Base-by-base conservation (phyloP, 2,329 filamentous ascomycete genomes). In the Sarocladium brachiariae region DNA sequence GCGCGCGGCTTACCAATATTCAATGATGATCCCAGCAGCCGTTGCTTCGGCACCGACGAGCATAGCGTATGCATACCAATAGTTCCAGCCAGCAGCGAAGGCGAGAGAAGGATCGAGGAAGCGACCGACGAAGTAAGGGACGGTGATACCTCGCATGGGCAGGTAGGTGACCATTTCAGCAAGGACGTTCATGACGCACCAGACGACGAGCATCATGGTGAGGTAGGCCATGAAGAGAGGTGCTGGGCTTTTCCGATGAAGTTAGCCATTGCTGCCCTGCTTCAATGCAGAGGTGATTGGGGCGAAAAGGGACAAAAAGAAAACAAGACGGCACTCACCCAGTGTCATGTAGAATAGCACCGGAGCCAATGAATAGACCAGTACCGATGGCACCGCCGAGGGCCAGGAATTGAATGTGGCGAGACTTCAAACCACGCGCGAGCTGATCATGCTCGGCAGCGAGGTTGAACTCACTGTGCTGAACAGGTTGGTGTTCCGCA, bases 281-380 rank as follows among this genome's bases (percentile, higher is more conserved):
- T n/a, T n/a, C n/a, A n/a, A n/a, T n/a, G n/a, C n/a, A n/a, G n/a
- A n/a, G n/a, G n/a, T n/a, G n/a, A n/a, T n/a, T n/a, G n/a, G n/a
- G n/a, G n/a, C n/a, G n/a, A n/a, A n/a, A n/a, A n/a, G n/a, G n/a
- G n/a, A n/a, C n/a, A n/a, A 19, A 21, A 4, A 7, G 43, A 4
- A 8, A 7, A 9, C 3, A 33, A n/a, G 14, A 11, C 21, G 27
- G 18, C 16, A 11, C 39, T 43, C 27, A 47, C 2, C 82, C 82
- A 24, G 76, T 74, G 9, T 68, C 66, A 30, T 74, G 68, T 49
- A 84, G 67, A 49, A 81, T 79, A 52, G 66, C 66, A 21, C 81
- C 81, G 33, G 77, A 80, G 51, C 80, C 79, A 53, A 85, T 73
- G 61, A 84, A 84, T 18, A 84, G 72, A 57, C 81, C 81, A 3